Evolutionary conservation across 306 rosid species (phyloP).

Genomic region (Citrullus colocynthis): DNA sequence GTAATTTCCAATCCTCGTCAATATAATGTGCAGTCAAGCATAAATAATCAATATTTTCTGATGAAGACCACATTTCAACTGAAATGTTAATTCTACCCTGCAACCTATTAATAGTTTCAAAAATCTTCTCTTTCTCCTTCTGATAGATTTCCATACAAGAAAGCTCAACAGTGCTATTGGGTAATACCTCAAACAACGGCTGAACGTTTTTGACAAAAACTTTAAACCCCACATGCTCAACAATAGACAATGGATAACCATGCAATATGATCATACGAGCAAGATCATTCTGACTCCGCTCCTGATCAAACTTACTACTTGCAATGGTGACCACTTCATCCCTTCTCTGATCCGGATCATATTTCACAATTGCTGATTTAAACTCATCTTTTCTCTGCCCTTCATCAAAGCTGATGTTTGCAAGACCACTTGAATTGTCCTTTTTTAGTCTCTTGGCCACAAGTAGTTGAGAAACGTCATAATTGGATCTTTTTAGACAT

Average conservation of each 20-base stretch:
- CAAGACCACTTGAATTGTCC: constrained; percentile 43
- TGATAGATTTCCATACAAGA: constrained; percentile 60
- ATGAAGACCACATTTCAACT: constrained; percentile 71
- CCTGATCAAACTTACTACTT: constrained; percentile 68
- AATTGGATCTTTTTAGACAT: constrained; percentile 78
- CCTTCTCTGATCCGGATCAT: constrained; percentile 69
- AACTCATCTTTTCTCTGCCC: constrained; percentile 64
- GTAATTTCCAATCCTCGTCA: constrained; percentile 72
- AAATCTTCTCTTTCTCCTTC: constrained; percentile 62
- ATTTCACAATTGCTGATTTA: constrained; percentile 55
- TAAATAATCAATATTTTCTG: constrained; percentile 45
- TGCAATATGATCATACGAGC: constrained; percentile 89
- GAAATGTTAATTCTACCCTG: constrained; percentile 76
- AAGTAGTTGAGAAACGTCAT: constrained; percentile 90
- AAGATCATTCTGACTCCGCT: constrained; percentile 79
- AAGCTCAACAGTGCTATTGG: constrained; percentile 38
- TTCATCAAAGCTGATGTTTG: constrained; percentile 60
- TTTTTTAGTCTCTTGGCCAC: constrained; percentile 83
- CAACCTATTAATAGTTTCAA: constrained; percentile 39
- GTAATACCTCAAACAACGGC: constrained; percentile 75
- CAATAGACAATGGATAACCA: constrained; percentile 77
- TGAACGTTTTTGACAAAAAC: constrained; percentile 95
- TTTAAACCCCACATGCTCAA: constrained; percentile 86
- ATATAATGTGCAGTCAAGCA: constrained; percentile 69
- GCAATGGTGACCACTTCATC: constrained; percentile 55